A percentile compares a stretch with the other conserved stretches of the same genome.
Conservation (phyloP, 768 basidiomycete genomes). For the Tylopilus sp. region DNA sequence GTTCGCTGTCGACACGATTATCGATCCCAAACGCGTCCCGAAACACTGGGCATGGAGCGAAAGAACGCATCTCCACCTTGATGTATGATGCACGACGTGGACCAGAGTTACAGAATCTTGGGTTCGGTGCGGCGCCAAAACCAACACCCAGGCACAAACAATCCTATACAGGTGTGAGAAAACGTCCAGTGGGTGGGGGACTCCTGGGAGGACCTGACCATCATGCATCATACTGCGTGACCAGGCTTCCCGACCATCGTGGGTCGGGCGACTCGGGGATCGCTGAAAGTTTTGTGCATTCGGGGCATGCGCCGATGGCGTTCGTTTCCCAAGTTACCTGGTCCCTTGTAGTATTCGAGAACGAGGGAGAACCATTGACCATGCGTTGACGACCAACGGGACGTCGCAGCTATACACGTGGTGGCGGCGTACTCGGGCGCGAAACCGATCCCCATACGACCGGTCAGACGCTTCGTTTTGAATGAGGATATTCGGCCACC, state of each 20-base stretch:
- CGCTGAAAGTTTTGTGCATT: slow-evolving; percentile 1
- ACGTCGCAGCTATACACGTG: background rate
- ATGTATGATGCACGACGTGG: no score
- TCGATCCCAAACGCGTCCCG: background rate
- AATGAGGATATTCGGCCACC: background rate
- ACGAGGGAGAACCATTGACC: slow-evolving; percentile 2
- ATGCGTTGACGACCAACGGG: slow-evolving; percentile 1
- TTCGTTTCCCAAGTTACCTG: slow-evolving; percentile 16
- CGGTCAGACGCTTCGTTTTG: background rate
- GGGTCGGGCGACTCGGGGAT: slow-evolving; percentile 4
- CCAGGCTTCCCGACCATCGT: slow-evolving; percentile 2
- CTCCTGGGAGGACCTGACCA: no score
- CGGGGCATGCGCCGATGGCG: background rate
- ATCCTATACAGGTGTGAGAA: background rate
- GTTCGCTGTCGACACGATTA: no score
- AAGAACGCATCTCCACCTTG: background rate
- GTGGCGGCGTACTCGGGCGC: background rate
- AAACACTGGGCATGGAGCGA: background rate
- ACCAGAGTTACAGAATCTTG: background rate
- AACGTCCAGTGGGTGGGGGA: background rate
- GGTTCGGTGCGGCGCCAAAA: background rate
- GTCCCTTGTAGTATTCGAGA: slow-evolving; percentile 1
- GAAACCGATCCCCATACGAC: background rate
- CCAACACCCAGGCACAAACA: background rate
- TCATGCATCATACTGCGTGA: background rate